These are phyloP conservation scores for Artomyces pyxidatus DNA, from an alignment of 768 basidiomycete species.

Conservation along the genomic window DNA sequence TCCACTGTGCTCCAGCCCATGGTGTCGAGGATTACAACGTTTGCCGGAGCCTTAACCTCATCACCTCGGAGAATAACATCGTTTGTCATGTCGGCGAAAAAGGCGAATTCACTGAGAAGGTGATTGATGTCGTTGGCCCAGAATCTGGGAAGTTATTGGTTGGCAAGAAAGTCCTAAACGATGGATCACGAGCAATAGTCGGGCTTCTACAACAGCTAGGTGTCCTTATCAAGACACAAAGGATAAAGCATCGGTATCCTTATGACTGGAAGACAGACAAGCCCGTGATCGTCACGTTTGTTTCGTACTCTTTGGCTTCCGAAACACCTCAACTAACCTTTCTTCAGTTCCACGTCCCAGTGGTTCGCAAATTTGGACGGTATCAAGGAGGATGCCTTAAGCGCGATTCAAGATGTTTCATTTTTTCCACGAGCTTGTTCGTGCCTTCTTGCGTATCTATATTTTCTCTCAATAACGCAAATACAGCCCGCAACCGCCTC, in stretches of 20 bases:
- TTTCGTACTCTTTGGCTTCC: conserved; percentile 2
- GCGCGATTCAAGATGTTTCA: conserved; percentile 56
- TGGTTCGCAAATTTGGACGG: conserved; percentile 93
- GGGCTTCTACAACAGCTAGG: conserved; percentile 47
- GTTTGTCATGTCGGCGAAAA: conserved; percentile 76
- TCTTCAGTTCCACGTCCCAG: conserved; percentile 79
- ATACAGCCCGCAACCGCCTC: conserved; percentile 76
- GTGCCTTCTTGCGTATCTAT: conserved; percentile 15
- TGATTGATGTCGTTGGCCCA: conserved; percentile 51
- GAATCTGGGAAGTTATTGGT: conserved; percentile 37
- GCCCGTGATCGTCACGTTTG: conserved; percentile 85
- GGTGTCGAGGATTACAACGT: conserved; percentile 86
- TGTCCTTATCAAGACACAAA: conserved; percentile 56
- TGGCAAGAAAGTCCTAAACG: conserved; percentile 66
- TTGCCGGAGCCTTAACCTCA: conserved; percentile 50
- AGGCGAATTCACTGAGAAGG: conserved; percentile 59
- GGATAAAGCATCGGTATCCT: conserved; percentile 82
- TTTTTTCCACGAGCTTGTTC: conserved; percentile 76
- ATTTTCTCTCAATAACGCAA: not conserved
- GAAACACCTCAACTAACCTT: not conserved
- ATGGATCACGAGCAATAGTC: conserved; percentile 62
- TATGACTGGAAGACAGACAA: conserved; percentile 96
- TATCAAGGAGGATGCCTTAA: conserved; percentile 71
- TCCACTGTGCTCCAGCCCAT: conserved; percentile 93
- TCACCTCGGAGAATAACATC: conserved; percentile 37